Base-by-base conservation (phyloP, 1,139 yeast species). In the Scheffersomyces cryptocercus region DNA sequence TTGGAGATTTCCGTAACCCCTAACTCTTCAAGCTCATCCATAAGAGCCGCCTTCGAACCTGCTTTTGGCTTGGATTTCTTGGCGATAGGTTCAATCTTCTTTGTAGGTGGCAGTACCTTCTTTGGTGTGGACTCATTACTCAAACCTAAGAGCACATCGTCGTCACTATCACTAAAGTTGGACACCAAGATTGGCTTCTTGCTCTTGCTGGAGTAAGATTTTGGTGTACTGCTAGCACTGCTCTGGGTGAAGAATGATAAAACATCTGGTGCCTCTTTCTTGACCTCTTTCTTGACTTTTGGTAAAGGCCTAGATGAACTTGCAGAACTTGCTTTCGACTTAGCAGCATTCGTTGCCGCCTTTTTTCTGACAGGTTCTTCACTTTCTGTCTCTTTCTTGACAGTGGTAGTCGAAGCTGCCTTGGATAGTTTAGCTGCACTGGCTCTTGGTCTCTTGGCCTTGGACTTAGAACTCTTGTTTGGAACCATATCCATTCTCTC, bases 101-200 rank as follows among this genome's bases (percentile, higher is more conserved):
- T 6, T 14, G 20, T 14, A 5, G 20, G 35, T 14, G 35, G 24
- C 3, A 24, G 0, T 20, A 14, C 20, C 24, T 31, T 31, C 11
- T 31, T 31, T 11, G 35, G 35, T 1, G 35, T 31, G 11, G 35
- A 20, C 20, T 31, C 35, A 31, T 33, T 36, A 36, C 31, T 31
- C 35, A 41, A 48, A 15, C 62, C 62, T 34, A 57, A 50, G 33
- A 57, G 47, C 36, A 61, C 67, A 39, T 67, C 72, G 37, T 67
- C 72, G 29, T 67, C 72, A 45, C 70, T 64, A 44, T 68, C 74
- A 45, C 65, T 62, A 47, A 68, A 68, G 26, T 20, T 20, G 8
- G 26, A 20, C 16, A 59, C 49, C 6, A 62, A 55, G 16, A 46
- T 40, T 10, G 48, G 39, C 14, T 44, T 41, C 37, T 50, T 46